Percentiles rank a stretch among this genome's conserved stretches.
Conservation (phyloP, 768 basidiomycete species). For the Tulasnella sp. region DNA sequence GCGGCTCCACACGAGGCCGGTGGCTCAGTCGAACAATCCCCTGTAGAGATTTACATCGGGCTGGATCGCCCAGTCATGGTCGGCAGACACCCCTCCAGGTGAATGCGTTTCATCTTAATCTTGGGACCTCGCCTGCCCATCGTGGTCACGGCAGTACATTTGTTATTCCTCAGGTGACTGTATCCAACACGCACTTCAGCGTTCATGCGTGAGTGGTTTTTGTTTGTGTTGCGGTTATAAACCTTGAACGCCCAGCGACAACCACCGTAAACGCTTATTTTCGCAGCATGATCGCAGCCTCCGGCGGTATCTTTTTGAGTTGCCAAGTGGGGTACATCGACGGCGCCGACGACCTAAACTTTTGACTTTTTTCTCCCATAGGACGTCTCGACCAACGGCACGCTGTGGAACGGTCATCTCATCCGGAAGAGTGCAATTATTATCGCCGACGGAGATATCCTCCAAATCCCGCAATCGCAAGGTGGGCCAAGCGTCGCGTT, state of each 20-base stretch:
- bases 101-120: background rate
- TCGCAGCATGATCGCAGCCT: background rate
- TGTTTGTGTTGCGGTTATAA: background rate
- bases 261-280: background rate
- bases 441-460: conserved; percentile 6
- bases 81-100: conserved; percentile 2
- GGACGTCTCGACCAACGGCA: conserved; percentile 14
- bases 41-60: background rate
- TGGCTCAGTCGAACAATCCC: background rate
- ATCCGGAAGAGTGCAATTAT: conserved; percentile 13
- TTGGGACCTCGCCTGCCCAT: background rate
- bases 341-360: background rate
- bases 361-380: background rate
- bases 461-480: conserved; percentile 10
- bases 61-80: conserved; percentile 9
- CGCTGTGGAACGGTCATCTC: conserved; percentile 7
- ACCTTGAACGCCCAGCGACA: background rate
- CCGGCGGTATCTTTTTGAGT: conserved; percentile 10
- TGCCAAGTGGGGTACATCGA: background rate
- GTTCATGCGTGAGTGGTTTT: conserved; percentile 1
- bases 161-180: background rate
- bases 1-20: background rate
- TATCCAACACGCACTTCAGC: conserved; percentile 9
- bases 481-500: background rate
- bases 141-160: background rate